A percentile compares a stretch with the other conserved stretches of the same genome.
Evolutionary conservation across 768 basidiomycete species (phyloP).

Genomic region (Boletus huronensis): DNA sequence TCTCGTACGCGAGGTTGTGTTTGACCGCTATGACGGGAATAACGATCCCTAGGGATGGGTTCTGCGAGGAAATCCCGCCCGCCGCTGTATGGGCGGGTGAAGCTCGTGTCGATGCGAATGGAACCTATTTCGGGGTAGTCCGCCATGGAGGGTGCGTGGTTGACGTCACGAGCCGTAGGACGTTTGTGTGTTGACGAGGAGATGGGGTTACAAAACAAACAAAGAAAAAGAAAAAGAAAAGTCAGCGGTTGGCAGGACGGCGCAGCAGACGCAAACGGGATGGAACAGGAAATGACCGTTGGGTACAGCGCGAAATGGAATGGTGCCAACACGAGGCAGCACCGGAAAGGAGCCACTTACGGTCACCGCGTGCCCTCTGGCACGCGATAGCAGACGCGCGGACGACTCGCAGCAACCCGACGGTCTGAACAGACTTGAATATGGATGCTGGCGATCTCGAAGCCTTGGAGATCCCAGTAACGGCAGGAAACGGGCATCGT

Average conservation of each 20-base stretch:
- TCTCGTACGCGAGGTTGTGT: conserved; percentile 26
- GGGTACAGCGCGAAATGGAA: conserved; percentile 16
- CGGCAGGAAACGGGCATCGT: not conserved
- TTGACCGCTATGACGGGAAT: conserved; percentile 30
- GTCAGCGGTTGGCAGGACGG: conserved; percentile 4
- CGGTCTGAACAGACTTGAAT: not conserved
- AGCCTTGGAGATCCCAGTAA: not conserved
- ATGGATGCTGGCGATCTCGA: not conserved
- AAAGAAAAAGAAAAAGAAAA: not conserved
- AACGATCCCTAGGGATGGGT: conserved; percentile 23
- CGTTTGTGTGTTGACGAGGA: not conserved
- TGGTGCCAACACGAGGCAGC: conserved; percentile 30
- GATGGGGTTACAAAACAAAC: not conserved
- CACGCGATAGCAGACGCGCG: conserved; percentile 14
- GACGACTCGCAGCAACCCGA: not conserved
- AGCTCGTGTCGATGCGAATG: conserved; percentile 32
- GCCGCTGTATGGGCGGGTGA: conserved; percentile 25
- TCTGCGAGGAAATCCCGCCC: conserved; percentile 29
- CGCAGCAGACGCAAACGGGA: conserved; percentile 26
- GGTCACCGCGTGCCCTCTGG: conserved; percentile 9
- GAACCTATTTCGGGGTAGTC: conserved; percentile 23
- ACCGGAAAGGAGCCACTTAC: conserved; percentile 25
- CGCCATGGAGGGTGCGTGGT: conserved; percentile 17
- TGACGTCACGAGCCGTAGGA: not conserved
- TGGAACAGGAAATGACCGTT: conserved; percentile 20